Percentiles rank a stretch among this genome's conserved stretches.
These are phyloP conservation scores for Populus pruinosa DNA, from an alignment of 345 rosid genomes.

Conservation along the genomic window DNA sequence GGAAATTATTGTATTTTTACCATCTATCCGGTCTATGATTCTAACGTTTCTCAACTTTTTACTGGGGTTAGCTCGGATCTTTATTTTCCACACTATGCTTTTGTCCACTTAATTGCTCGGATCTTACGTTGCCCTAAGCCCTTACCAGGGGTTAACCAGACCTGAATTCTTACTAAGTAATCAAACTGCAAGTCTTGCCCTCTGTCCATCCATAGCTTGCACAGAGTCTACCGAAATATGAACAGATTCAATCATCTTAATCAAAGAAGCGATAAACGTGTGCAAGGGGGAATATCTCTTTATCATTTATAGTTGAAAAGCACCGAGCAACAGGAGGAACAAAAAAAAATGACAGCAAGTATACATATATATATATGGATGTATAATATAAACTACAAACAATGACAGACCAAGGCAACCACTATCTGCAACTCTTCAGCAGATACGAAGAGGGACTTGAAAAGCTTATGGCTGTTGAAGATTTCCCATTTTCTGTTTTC, in stretches of 20 bases:
- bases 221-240: no score
- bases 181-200: background rate
- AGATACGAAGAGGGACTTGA: conserved; percentile 78
- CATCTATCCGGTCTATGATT: no score
- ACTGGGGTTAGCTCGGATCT: background rate
- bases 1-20: no score
- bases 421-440: conserved; percentile 80
- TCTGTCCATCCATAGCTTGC: background rate
- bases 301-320: conserved; percentile 15
- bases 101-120: background rate
- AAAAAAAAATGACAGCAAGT: background rate
- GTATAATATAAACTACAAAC: conserved; percentile 20
- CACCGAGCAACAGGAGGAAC: conserved; percentile 5
- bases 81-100: background rate
- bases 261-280: background rate
- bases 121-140: background rate
- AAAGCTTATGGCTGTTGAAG: conserved; percentile 33
- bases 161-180: no score
- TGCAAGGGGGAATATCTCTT: background rate
- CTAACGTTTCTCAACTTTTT: no score
- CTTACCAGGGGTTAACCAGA: background rate
- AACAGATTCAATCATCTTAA: background rate
- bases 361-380: conserved; percentile 14
- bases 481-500: conserved; percentile 44
- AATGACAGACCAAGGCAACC: conserved; percentile 3